phyloP scores from a whole-genome alignment of 495 filamentous ascomycete species.

The Daldinia loculata region DNA sequence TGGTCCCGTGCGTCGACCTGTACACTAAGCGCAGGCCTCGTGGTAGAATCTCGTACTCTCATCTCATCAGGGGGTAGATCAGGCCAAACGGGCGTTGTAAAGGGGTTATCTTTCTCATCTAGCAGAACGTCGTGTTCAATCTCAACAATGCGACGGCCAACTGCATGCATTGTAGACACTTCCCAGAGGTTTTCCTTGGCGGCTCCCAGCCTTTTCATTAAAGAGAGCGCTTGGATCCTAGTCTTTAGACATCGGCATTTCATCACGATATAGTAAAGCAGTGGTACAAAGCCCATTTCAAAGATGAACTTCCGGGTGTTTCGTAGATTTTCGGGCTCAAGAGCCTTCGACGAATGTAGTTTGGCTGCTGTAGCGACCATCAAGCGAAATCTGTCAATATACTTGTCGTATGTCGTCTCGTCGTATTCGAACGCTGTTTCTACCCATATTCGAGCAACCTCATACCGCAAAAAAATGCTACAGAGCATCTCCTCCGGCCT shows the following conservation, averaged over 20 bases:
- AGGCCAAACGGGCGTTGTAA: conserved; percentile 21
- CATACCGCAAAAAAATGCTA: conserved; percentile 28
- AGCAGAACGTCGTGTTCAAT: conserved; percentile 37
- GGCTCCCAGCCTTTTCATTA: conserved; percentile 48
- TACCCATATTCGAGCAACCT: conserved; percentile 45
- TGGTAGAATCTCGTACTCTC: conserved; percentile 37
- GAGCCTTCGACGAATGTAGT: conserved; percentile 24
- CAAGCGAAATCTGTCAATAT: conserved; percentile 48
- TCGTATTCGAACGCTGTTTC: conserved; percentile 48
- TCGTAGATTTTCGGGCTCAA: neutral
- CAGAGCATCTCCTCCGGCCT: conserved; percentile 14
- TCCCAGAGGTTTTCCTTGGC: conserved; percentile 54
- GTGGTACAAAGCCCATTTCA: conserved; percentile 60
- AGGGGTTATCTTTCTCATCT: conserved; percentile 14
- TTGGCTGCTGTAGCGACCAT: conserved; percentile 48
- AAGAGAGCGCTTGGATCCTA: conserved; percentile 53
- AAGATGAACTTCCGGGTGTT: conserved; percentile 52
- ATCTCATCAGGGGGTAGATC: conserved; percentile 38
- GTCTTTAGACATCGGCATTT: conserved; percentile 59
- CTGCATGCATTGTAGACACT: conserved; percentile 46
- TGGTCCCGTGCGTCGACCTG: conserved; percentile 8
- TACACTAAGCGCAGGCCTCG: neutral
- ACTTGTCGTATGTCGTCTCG: conserved; percentile 51
- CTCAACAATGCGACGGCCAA: conserved; percentile 33
- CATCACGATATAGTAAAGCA: conserved; percentile 59